Evolutionary conservation across 257 asterid species (phyloP).

Genomic region (Eucommia ulmoides): DNA sequence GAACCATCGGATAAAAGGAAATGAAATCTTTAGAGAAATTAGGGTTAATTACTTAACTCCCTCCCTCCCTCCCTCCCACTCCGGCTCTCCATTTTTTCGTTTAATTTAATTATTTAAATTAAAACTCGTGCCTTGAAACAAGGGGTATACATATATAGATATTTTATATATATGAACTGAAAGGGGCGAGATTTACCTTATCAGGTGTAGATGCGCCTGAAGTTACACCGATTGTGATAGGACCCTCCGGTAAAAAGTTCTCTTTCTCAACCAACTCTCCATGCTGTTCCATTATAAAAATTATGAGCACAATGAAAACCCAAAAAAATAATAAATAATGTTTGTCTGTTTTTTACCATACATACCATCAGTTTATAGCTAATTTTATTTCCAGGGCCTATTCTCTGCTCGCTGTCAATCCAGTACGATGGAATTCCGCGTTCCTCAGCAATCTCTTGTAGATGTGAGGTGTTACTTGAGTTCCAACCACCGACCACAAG

Average conservation of each 20-base stretch:
- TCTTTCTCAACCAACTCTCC: constrained; percentile 96
- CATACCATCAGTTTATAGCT: constrained; percentile 72
- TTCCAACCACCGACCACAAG: constrained; percentile 98
- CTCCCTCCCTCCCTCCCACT: too few species aligned
- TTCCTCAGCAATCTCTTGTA: constrained; percentile 89
- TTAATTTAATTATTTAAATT: too few species aligned
- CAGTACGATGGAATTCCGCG: constrained; percentile 94
- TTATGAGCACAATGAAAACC: neutral
- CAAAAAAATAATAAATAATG: neutral
- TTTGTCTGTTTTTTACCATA: constrained; percentile 1
- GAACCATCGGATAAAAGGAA: too few species aligned
- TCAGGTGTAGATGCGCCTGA: constrained; percentile 99
- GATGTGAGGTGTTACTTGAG: constrained; percentile 98
- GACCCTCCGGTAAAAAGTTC: constrained; percentile 84
- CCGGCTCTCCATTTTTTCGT: too few species aligned
- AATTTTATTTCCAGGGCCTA: constrained; percentile 89
- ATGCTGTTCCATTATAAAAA: constrained; percentile 34
- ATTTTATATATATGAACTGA: too few species aligned
- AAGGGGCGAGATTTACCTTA: too few species aligned
- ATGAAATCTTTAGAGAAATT: too few species aligned
- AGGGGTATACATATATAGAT: too few species aligned
- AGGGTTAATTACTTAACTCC: too few species aligned
- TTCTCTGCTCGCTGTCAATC: constrained; percentile 77
- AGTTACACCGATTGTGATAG: constrained; percentile 77
- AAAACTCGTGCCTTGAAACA: too few species aligned